Conservation (phyloP, 2,329 filamentous ascomycete species). For the Exophiala dermatitidis region DNA sequence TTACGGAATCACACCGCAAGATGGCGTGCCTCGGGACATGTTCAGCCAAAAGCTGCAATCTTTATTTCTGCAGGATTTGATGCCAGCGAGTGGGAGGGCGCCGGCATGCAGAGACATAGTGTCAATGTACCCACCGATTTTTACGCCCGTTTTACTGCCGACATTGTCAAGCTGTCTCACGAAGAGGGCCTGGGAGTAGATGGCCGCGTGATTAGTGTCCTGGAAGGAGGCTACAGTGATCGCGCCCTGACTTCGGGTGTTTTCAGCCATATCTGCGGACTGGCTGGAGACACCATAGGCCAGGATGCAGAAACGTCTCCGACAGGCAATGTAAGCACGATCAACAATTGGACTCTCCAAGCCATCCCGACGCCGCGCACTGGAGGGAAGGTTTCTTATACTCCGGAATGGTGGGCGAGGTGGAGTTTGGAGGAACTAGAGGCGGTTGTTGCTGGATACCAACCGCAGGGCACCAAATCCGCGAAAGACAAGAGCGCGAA, state of each 20-base stretch:
- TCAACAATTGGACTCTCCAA: constrained; percentile 19
- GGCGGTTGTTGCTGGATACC: constrained; percentile 46
- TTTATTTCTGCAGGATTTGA: constrained; percentile 96
- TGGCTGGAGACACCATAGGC: constrained; percentile 35
- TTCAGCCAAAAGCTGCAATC: constrained; percentile 72
- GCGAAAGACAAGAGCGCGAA: constrained; percentile 57
- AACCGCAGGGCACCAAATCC: constrained; percentile 47
- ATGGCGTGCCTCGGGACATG: constrained; percentile 50
- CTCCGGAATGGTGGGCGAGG: constrained; percentile 58
- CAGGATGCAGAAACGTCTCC: background rate
- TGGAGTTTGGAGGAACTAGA: constrained; percentile 64
- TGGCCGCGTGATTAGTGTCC: constrained; percentile 81
- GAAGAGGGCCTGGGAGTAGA: constrained; percentile 72
- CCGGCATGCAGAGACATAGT: constrained; percentile 89
- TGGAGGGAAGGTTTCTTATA: constrained; percentile 17
- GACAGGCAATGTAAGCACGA: constrained; percentile 9
- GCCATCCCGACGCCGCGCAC: background rate
- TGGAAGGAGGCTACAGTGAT: constrained; percentile 95
- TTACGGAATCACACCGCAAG: constrained; percentile 65
- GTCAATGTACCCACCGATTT: constrained; percentile 96
- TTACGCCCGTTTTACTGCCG: constrained; percentile 81
- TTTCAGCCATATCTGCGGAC: constrained; percentile 78
- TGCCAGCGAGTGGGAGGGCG: constrained; percentile 87
- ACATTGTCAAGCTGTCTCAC: constrained; percentile 72
- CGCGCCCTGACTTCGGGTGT: constrained; percentile 81